A percentile compares a stretch with the other conserved stretches of the same genome.
Conservation (phyloP, 495 filamentous ascomycete genomes). For the Hyphodiscus hymeniophilus region DNA sequence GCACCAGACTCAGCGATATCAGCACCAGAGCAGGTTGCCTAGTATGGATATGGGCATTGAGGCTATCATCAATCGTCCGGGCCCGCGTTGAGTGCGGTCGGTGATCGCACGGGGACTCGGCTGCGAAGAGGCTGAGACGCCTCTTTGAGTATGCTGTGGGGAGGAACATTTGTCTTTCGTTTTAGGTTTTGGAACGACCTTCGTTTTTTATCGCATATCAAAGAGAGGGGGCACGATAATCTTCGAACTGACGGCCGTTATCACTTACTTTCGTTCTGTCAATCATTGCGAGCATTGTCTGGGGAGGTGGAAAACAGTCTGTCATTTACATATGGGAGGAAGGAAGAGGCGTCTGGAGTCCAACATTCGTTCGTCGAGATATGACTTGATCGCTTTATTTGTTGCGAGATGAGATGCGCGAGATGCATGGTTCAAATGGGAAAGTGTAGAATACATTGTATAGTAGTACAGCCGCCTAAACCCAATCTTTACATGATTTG, state of each 20-base stretch:
- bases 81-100: constrained; percentile 3
- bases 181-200: neutral
- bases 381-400: neutral
- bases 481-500: neutral
- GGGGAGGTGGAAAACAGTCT: too few species aligned
- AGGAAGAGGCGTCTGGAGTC: neutral
- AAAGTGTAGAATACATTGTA: neutral
- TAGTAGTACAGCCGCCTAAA: neutral
- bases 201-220: neutral
- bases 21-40: constrained; percentile 35
- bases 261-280: neutral
- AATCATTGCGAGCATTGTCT: too few species aligned
- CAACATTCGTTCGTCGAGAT: neutral
- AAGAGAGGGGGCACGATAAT: neutral
- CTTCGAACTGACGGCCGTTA: neutral
- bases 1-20: neutral
- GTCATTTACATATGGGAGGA: neutral
- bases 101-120: neutral
- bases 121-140: too few species aligned
- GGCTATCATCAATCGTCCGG: constrained; percentile 42
- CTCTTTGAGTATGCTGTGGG: too few species aligned
- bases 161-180: neutral
- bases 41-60: constrained; percentile 51
- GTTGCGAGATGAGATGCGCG: neutral
- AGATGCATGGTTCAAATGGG: neutral